phyloP scores from a whole-genome alignment of 441 rosid genomes.

The Jatropha multifida region DNA sequence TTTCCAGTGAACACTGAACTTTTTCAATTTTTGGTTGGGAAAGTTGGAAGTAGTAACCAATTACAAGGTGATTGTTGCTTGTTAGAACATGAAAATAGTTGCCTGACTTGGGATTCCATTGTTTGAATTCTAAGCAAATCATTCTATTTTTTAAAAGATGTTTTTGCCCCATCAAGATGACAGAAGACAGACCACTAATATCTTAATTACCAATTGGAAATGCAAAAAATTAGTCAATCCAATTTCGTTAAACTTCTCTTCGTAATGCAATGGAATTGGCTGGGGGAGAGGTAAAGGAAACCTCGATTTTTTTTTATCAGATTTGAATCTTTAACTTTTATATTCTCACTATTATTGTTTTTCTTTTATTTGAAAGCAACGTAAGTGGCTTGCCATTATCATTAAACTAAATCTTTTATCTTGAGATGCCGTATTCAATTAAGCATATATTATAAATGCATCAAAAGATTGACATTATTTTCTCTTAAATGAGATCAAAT shows the following conservation, averaged over 20 bases:
- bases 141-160: neutral
- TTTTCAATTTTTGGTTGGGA: neutral
- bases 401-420: too few species aligned
- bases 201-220: too few species aligned
- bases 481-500: too few species aligned
- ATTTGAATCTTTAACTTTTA: neutral
- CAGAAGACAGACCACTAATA: neutral
- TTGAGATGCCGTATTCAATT: too few species aligned
- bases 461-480: too few species aligned
- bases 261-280: neutral
- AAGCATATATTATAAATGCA: too few species aligned
- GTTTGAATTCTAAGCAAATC: too few species aligned
- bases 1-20: neutral
- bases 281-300: neutral
- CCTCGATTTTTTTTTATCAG: neutral
- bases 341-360: neutral
- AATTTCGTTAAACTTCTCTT: neutral
- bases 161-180: neutral
- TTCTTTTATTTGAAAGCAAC: neutral
- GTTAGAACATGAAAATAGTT: neutral
- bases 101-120: neutral
- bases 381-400: neutral
- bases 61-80: constrained; percentile 8
- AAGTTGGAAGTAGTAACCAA: constrained; percentile 2
- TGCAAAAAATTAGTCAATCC: neutral